These are phyloP conservation scores for Apiospora saccharicola DNA, from an alignment of 2,329 filamentous ascomycete species.

Conservation along the genomic window DNA sequence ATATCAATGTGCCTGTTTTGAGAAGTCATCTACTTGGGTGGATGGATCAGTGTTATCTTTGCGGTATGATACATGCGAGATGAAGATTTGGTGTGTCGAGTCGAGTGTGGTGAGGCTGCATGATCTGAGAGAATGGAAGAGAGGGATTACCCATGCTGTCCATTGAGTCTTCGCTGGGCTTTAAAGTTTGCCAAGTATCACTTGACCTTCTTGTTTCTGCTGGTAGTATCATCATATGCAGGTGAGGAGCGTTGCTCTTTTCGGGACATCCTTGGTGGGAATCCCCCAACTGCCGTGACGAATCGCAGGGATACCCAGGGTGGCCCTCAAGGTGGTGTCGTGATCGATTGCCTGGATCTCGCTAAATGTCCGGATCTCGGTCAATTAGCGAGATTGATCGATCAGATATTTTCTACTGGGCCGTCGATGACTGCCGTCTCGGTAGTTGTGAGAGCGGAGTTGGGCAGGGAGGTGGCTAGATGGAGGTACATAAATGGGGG, in stretches of 20 bases:
- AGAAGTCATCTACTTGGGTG: too few species aligned
- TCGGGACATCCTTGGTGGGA: neutral
- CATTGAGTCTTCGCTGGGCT: neutral
- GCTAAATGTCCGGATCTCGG: too few species aligned
- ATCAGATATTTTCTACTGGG: too few species aligned
- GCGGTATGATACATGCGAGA: too few species aligned
- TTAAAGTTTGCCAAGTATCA: neutral
- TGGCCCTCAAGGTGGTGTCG: neutral
- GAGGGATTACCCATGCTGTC: neutral
- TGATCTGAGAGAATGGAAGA: neutral
- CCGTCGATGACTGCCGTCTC: too few species aligned
- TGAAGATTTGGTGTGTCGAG: neutral
- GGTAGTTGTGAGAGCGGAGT: neutral
- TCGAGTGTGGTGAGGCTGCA: neutral
- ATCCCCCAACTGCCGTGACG: neutral
- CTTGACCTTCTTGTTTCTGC: neutral
- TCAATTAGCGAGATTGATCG: neutral
- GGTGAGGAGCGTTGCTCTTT: neutral
- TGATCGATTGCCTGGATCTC: too few species aligned
- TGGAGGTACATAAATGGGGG: too few species aligned
- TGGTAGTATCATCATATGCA: neutral
- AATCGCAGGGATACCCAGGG: neutral
- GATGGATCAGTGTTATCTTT: too few species aligned
- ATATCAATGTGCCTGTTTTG: too few species aligned
- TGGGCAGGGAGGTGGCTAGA: neutral